phyloP scores from a whole-genome alignment of 2,329 filamentous ascomycete genomes.

The Neonectria punicea region DNA sequence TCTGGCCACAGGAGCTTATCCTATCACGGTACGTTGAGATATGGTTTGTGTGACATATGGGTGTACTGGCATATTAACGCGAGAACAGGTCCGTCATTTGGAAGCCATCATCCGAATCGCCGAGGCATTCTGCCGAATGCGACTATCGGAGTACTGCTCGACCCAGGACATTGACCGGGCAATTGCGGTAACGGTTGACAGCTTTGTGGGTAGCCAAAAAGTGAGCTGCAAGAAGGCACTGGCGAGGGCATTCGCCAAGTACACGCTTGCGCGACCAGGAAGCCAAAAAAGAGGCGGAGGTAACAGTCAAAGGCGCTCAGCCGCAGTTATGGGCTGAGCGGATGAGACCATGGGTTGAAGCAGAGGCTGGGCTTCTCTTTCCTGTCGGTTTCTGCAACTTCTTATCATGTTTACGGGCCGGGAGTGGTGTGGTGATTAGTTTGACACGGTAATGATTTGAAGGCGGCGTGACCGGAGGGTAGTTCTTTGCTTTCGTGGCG shows the following conservation, averaged over 20 bases:
- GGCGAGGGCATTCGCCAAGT: conserved; percentile 95
- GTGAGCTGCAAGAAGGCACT: conserved; percentile 97
- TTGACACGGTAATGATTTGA: conserved; percentile 8
- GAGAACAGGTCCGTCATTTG: conserved; percentile 86
- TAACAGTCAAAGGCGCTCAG: conserved; percentile 42
- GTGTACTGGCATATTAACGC: conserved; percentile 27
- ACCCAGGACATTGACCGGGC: conserved; percentile 93
- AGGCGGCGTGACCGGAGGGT: not conserved
- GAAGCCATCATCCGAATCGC: conserved; percentile 97
- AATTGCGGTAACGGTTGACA: conserved; percentile 95
- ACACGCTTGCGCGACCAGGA: conserved; percentile 71
- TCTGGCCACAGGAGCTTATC: conserved; percentile 93
- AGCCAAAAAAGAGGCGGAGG: conserved; percentile 37
- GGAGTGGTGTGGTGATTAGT: not conserved
- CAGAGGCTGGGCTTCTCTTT: not conserved
- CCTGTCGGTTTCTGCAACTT: not conserved
- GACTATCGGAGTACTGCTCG: conserved; percentile 94
- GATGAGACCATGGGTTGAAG: not conserved
- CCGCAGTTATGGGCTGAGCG: conserved; percentile 44
- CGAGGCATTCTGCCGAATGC: conserved; percentile 97
- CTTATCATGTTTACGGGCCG: not conserved
- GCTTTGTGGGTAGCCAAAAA: conserved; percentile 96
- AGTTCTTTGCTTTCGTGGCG: not conserved
- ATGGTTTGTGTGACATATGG: not conserved
- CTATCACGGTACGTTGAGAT: conserved; percentile 84